phyloP scores from a whole-genome alignment of 257 asterid species.

The Echites panduratus region DNA sequence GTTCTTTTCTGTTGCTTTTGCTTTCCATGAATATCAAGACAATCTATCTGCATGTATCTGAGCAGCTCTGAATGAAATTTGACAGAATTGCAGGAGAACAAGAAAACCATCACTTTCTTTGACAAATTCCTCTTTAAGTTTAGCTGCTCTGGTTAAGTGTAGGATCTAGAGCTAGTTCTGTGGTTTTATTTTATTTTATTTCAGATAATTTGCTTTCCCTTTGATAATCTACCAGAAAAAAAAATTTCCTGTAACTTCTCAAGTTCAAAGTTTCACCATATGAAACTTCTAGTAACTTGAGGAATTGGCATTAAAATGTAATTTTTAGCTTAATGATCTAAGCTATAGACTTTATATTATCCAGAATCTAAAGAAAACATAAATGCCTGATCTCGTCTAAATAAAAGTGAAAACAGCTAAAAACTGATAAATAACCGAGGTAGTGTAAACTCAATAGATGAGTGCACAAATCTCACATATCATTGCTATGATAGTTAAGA shows the following conservation, averaged over 20 bases:
- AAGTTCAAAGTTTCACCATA: not conserved
- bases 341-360: not conserved
- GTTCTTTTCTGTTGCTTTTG: slow-evolving; percentile 94
- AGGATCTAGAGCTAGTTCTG: not conserved
- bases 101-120: slow-evolving; percentile 98
- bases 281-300: not conserved
- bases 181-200: not conserved
- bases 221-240: not conserved
- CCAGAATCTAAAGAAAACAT: not conserved
- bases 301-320: too few relatives aligned
- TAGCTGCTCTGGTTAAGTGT: not conserved
- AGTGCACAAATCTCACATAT: slow-evolving; percentile 86
- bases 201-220: not conserved
- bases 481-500: slow-evolving; percentile 75
- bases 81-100: slow-evolving; percentile 87
- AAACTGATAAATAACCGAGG: slow-evolving; percentile 16
- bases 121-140: slow-evolving; percentile 54
- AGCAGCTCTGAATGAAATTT: slow-evolving; percentile 85
- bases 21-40: slow-evolving; percentile 83
- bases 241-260: not conserved
- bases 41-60: slow-evolving; percentile 62
- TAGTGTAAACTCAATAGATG: slow-evolving; percentile 57
- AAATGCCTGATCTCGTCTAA: not conserved
- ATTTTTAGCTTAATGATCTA: not conserved
- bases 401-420: not conserved